phyloP scores from a whole-genome alignment of 176 grass and related monocot genomes.

The Bonia amplexicaulis region DNA sequence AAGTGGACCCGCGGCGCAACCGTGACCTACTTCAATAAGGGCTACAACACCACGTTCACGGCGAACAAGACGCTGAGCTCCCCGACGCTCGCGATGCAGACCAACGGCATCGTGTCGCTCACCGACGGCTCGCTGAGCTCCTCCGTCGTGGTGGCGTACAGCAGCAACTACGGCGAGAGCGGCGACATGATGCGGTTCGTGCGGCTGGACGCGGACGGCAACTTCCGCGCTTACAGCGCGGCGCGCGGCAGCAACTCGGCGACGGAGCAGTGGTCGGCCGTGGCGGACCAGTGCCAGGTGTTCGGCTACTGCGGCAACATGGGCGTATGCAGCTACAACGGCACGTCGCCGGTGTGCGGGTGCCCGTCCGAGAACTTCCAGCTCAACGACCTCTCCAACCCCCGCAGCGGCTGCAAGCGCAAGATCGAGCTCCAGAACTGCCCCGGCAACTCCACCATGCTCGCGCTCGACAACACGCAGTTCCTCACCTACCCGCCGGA shows the following conservation, averaged over 20 bases:
- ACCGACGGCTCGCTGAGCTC: conserved; percentile 42
- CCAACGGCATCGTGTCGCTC: conserved; percentile 77
- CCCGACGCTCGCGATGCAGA: conserved; percentile 60
- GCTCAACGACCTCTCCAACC: conserved; percentile 14
- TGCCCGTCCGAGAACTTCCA: conserved; percentile 81
- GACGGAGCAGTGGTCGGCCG: conserved; percentile 66
- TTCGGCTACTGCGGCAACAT: conserved; percentile 94
- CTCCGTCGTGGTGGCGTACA: conserved; percentile 73
- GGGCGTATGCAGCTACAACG: conserved; percentile 86
- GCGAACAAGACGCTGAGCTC: conserved; percentile 52
- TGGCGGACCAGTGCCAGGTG: conserved; percentile 90
- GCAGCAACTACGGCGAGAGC: conserved; percentile 90
- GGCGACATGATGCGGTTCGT: conserved; percentile 66
- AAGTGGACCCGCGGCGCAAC: conserved; percentile 20
- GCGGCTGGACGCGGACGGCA: conserved; percentile 71
- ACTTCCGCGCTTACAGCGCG: conserved; percentile 81
- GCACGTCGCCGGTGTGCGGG: conserved; percentile 58
- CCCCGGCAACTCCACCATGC: conserved; percentile 89
- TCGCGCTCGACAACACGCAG: conserved; percentile 60
- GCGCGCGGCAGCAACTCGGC: conserved; percentile 28
- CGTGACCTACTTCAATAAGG: conserved; percentile 78
- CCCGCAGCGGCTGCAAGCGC: conserved; percentile 40
- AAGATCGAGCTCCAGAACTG: conserved; percentile 48
- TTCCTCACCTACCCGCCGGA: conserved; percentile 86
- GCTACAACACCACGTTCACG: conserved; percentile 67